Base-by-base conservation (phyloP, 2,329 filamentous ascomycete genomes). In the Aspergillus glaucus region DNA sequence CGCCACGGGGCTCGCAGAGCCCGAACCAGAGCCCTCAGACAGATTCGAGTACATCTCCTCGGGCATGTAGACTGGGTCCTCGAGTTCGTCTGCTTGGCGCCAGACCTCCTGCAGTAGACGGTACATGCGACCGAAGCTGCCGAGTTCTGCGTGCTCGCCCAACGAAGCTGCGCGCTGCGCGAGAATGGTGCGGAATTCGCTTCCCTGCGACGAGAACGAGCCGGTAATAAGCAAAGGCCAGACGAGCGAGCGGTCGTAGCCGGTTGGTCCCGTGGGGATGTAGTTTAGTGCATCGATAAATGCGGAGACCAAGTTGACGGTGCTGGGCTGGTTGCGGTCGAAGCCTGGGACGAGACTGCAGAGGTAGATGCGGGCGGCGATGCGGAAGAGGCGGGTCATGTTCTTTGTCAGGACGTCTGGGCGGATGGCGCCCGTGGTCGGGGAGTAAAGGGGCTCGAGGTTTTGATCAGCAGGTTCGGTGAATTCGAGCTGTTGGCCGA, bases 291-390 rank as follows among this genome's bases (percentile, higher is more conserved):
- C 81, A 49, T 82, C 79, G 22, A 86, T 83, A 53, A 96, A 81
- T 61, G 88, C 87, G 51, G 86, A 80, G 39, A 96, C 82, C 21
- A 97, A 79, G 56, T 84, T 84, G 61, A 86, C 76, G 62, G 85
- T 91, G 65, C 85, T 88, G 7, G 77, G 75, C 60, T 93, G 85
- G 49, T 77, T 79, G 43, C 87, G 86, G 60, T 85, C 84, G 72
- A 92, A 93, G 49, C 90, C 90, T 0, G 92, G 92, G 0, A 97
- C 88, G 32, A 98, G 78, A 64, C 88, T 91, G 82, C 90, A 95
- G n/a, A 97, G 84, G 72, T 96, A 96, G 72, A 98, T 90, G 63
- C 92, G 86, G 3, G 92, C 91, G 2, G 92, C 92, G 47, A 95
- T 76, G 61, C 92, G 88, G 81, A 95, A 98, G 40, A 94, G 84